phyloP scores from a whole-genome alignment of 768 basidiomycete genomes.

The Kwoniella europaea region DNA sequence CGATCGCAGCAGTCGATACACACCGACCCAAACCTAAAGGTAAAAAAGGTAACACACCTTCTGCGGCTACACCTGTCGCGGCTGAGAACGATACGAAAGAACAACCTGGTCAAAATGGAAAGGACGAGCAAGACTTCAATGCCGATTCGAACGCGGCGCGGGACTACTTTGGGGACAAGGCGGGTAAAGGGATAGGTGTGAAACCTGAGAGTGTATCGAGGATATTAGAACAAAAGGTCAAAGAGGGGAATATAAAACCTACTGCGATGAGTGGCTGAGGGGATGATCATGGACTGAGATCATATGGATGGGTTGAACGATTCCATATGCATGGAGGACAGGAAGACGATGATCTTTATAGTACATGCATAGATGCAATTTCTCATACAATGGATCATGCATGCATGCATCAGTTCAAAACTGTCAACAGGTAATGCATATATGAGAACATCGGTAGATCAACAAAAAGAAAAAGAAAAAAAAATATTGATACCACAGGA shows the following conservation, averaged over 20 bases:
- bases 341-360: too few species aligned
- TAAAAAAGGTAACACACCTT: conserved; percentile 11
- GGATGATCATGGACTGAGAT: not conserved
- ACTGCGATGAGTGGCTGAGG: conserved; percentile 18
- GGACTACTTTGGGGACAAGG: conserved; percentile 48
- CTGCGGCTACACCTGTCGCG: not conserved
- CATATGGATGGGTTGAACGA: not conserved
- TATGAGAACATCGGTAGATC: not conserved
- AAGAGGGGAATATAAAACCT: conserved; percentile 38
- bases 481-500: not conserved
- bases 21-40: conserved; percentile 67
- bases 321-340: too few species aligned
- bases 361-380: too few species aligned
- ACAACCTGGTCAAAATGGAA: not conserved
- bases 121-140: not conserved
- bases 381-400: too few species aligned
- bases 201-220: conserved; percentile 26
- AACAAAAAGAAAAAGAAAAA: not conserved
- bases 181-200: conserved; percentile 17
- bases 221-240: conserved; percentile 24
- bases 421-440: not conserved
- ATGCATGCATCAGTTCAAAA: too few species aligned
- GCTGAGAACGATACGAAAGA: not conserved
- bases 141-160: conserved; percentile 17
- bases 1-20: conserved; percentile 92